Conservation (phyloP, 2,329 filamentous ascomycete genomes). For the Colletotrichum falcatum region DNA sequence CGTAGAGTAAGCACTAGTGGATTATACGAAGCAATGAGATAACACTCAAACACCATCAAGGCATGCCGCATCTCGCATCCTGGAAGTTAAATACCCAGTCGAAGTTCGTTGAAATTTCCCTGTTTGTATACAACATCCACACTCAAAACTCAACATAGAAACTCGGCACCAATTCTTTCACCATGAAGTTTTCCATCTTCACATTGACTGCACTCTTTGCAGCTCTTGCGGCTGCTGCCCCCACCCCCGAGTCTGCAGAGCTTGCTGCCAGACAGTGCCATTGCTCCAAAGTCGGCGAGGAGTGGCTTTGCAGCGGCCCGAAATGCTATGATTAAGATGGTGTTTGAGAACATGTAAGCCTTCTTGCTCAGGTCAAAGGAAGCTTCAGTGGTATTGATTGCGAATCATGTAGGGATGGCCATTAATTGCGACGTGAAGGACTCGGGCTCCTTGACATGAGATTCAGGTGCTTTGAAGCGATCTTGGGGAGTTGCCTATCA, state of each 20-base stretch:
- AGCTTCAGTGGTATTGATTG: not conserved
- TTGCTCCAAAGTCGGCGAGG: slow-evolving; percentile 6
- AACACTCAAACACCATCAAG: not conserved
- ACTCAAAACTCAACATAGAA: not conserved
- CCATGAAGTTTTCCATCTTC: slow-evolving; percentile 29
- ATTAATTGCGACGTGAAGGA: too few species aligned
- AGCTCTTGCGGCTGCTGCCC: slow-evolving; percentile 4
- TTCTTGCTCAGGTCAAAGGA: too few species aligned
- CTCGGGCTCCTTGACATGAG: not conserved
- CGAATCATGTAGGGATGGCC: not conserved
- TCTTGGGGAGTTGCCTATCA: not conserved
- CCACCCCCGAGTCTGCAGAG: slow-evolving; percentile 1
- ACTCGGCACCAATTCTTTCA: not conserved
- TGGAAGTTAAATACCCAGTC: slow-evolving; percentile 10
- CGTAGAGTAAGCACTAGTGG: not conserved
- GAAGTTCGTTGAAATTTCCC: not conserved
- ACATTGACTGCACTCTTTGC: slow-evolving; percentile 12
- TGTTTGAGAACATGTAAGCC: not conserved
- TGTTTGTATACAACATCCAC: not conserved
- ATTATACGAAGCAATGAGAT: not conserved
- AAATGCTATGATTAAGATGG: not conserved
- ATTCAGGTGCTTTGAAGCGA: not conserved
- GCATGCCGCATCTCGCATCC: not conserved
- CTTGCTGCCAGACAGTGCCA: slow-evolving; percentile 26
- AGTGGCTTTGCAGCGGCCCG: slow-evolving; percentile 17